Percentiles rank a stretch among this genome's conserved stretches.
Conservation (phyloP, 2,329 filamentous ascomycete genomes). For the Aspergillus sp. region DNA sequence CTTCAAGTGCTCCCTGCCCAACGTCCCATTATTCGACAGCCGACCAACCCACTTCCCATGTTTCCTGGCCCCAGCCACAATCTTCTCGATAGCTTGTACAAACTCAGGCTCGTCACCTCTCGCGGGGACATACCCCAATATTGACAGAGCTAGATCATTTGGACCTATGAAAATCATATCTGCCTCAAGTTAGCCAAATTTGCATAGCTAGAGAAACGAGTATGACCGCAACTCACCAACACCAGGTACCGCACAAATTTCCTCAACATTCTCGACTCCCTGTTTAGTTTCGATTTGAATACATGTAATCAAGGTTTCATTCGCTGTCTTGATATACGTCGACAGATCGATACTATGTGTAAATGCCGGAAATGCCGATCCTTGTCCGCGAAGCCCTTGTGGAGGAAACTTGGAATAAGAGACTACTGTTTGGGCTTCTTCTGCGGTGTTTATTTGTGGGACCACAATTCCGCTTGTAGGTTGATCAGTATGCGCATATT, state of each 20-base stretch:
- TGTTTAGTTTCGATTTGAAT: constrained; percentile 44
- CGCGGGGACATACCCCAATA: not conserved
- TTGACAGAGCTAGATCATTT: not conserved
- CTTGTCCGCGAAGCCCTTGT: constrained; percentile 31
- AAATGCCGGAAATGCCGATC: constrained; percentile 29
- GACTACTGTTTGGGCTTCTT: constrained; percentile 38
- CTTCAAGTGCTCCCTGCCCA: constrained; percentile 40
- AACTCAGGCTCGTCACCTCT: not conserved
- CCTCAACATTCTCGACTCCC: constrained; percentile 44
- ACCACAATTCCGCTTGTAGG: constrained; percentile 53
- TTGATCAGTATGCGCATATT: not conserved
- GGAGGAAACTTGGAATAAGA: constrained; percentile 32
- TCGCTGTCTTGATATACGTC: constrained; percentile 38
- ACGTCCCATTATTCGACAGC: not conserved
- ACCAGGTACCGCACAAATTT: constrained; percentile 41
- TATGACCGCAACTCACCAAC: constrained; percentile 26
- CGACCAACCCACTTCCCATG: not conserved
- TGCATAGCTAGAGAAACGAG: not conserved
- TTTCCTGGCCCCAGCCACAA: not conserved
- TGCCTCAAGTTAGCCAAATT: not conserved
- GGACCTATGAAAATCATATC: not conserved
- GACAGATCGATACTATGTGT: constrained; percentile 42
- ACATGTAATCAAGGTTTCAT: constrained; percentile 36
- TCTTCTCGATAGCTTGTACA: not conserved
- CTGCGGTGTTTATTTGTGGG: constrained; percentile 51